Percentiles rank a stretch among this genome's conserved stretches.
phyloP scores from a whole-genome alignment of 371 early-diverging fungal species.

The Mucor mucedo region DNA sequence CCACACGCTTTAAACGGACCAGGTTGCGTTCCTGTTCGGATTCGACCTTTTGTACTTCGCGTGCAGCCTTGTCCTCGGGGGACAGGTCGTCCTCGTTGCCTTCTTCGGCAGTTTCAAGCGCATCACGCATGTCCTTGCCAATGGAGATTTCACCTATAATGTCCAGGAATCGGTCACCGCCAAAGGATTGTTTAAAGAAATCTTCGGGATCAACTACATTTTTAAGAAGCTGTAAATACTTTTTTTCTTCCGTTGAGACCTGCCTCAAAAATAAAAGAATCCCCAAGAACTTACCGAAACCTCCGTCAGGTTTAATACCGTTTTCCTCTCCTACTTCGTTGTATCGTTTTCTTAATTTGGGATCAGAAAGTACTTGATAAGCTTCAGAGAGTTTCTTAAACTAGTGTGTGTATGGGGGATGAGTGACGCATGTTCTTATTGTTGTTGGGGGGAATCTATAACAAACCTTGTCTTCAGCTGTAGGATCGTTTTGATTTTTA shows the following conservation, averaged over 20 bases:
- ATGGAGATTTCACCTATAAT: slow-evolving; percentile 97
- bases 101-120: slow-evolving; percentile 69
- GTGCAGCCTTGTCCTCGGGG: slow-evolving; percentile 67
- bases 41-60: slow-evolving; percentile 51
- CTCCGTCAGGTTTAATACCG: slow-evolving; percentile 67
- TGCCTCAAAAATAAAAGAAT: no score
- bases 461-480: slow-evolving; percentile 83
- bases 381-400: slow-evolving; percentile 93
- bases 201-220: slow-evolving; percentile 82
- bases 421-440: no score
- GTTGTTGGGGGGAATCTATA: no score
- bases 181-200: slow-evolving; percentile 95
- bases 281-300: slow-evolving; percentile 60
- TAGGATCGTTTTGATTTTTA: slow-evolving; percentile 83
- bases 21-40: slow-evolving; percentile 52
- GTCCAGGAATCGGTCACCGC: slow-evolving; percentile 92
- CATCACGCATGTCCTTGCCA: slow-evolving; percentile 87
- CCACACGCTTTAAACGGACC: slow-evolving; percentile 74
- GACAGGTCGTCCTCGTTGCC: slow-evolving; percentile 43
- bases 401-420: slow-evolving; percentile 24
- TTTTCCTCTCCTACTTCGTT: slow-evolving; percentile 78
- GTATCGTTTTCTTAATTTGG: slow-evolving; percentile 80
- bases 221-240: no score
- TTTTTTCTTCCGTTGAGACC: no score
- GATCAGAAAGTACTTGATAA: slow-evolving; percentile 89